Evolutionary conservation across 192 early-diverging fungal genomes (phyloP), one percentile per base, ranked within the genome.

Genomic region (Entophlyctis helioformis): DNA sequence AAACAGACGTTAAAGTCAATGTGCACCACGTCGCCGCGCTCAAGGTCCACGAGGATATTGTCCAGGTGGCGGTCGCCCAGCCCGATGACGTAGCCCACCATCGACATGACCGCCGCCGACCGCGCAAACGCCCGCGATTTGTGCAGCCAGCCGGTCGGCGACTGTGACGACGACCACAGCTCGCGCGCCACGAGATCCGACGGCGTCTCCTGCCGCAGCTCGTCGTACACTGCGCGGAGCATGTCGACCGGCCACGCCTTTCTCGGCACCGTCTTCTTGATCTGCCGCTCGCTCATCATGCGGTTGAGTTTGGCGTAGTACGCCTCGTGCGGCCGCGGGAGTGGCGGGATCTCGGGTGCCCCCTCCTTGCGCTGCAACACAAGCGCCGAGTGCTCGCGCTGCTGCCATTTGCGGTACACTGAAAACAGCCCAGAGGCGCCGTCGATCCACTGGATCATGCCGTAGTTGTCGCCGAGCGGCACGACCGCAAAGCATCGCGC

Each of bases 381-480:
- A 36, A 78, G 67, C 3, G 58, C 63, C 50, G 76, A 48, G 53
- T 80, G 48, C 45, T 87, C 73, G 4, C 73, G 73, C 50, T 77
- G 69, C 58, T 86, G 81, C 88, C 85, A 87, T 31, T 72, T 69
- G 31, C 79, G 75, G 43, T 82, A 86, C 18, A 88, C 45, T 29
- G 78, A 63, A 70, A 87, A 93, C 33, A 98, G 40, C 12, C 80
- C 81, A 1, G 72, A 65, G 3, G 85, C 81, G 54, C 81, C 75
- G 37, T 91, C 80, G 1, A 96, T 85, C 94, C 91, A 98, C 49
- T 96, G 83, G 48, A 96, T 84, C 76, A 96, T 86, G 1, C 94
- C 94, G 16, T 80, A 84, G 39, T 82, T 77, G 51, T 83, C 74
- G 29, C 90, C 88, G 25, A 96, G 69, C 0, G 95, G 95, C 19